Percentiles rank a stretch among this genome's conserved stretches.
Evolutionary conservation across 2,329 filamentous ascomycete species (phyloP).

Genomic region (Scedosporium apiospermum): DNA sequence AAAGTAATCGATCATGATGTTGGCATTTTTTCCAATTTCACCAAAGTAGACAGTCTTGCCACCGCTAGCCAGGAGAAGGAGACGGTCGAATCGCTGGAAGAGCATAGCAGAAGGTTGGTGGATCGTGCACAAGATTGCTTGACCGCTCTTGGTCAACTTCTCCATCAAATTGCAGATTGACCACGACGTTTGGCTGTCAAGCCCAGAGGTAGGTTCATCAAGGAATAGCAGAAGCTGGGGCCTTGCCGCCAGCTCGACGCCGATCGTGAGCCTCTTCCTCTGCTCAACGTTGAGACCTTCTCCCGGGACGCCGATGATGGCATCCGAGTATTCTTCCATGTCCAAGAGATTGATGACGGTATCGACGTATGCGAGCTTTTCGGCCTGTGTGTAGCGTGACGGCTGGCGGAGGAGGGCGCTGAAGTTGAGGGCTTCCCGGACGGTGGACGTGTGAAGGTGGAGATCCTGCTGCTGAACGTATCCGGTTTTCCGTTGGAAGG

Average conservation of each 20-base stretch:
- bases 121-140: slow-evolving; percentile 41
- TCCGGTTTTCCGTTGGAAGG: slow-evolving; percentile 63
- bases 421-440: slow-evolving; percentile 30
- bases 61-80: slow-evolving; percentile 45
- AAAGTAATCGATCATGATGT: slow-evolving; percentile 47
- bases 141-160: slow-evolving; percentile 46
- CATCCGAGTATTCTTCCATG: slow-evolving; percentile 46
- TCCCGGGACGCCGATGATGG: slow-evolving; percentile 35
- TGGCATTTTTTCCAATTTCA: slow-evolving; percentile 41
- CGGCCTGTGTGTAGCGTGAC: slow-evolving; percentile 27
- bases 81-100: slow-evolving; percentile 39
- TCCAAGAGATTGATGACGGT: slow-evolving; percentile 44
- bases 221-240: slow-evolving; percentile 40
- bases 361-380: slow-evolving; percentile 44
- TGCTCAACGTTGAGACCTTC: slow-evolving; percentile 40
- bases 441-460: slow-evolving; percentile 32
- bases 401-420: slow-evolving; percentile 36
- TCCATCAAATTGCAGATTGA: slow-evolving; percentile 63
- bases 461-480: slow-evolving; percentile 62
- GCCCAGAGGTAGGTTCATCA: slow-evolving; percentile 44
- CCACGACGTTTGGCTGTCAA: slow-evolving; percentile 55
- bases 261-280: slow-evolving; percentile 41
- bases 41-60: slow-evolving; percentile 51
- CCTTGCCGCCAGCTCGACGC: slow-evolving; percentile 34
- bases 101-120: slow-evolving; percentile 38